These are phyloP conservation scores for Leptomonas seymouri DNA, from an alignment of 208 protist genomes.

Conservation along the genomic window DNA sequence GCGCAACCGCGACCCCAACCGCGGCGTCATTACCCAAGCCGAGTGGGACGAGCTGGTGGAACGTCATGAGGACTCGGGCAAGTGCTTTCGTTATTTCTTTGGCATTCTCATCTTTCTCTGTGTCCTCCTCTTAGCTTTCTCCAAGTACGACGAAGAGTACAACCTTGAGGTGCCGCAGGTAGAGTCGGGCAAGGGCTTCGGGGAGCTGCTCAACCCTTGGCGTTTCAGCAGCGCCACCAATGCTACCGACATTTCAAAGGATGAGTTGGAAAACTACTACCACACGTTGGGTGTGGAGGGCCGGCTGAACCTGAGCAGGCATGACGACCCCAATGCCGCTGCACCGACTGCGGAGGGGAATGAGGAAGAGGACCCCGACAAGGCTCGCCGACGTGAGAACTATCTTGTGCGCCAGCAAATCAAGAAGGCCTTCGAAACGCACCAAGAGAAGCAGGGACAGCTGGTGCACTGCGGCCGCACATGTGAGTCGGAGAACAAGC, in stretches of 20 bases:
- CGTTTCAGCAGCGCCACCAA: slow-evolving; percentile 8
- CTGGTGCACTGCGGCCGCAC: slow-evolving; percentile 79
- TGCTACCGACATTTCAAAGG: slow-evolving; percentile 4
- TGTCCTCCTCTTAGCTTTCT: slow-evolving; percentile 54
- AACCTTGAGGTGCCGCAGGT: slow-evolving; percentile 85
- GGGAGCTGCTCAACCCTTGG: slow-evolving; percentile 43
- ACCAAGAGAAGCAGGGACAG: slow-evolving; percentile 72
- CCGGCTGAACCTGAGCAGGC: slow-evolving; percentile 34
- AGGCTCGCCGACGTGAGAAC: slow-evolving; percentile 76
- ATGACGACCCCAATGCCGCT: not conserved
- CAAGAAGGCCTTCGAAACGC: slow-evolving; percentile 59
- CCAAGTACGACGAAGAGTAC: slow-evolving; percentile 89
- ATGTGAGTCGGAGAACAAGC: slow-evolving; percentile 77
- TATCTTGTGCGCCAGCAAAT: slow-evolving; percentile 79
- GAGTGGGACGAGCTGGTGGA: slow-evolving; percentile 85
- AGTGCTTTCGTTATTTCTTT: slow-evolving; percentile 69
- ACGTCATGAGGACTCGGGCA: slow-evolving; percentile 76
- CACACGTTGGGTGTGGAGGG: slow-evolving; percentile 67
- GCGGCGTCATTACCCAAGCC: slow-evolving; percentile 71
- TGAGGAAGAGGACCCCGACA: slow-evolving; percentile 42
- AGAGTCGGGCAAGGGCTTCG: slow-evolving; percentile 75
- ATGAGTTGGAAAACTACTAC: slow-evolving; percentile 78
- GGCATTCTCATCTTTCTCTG: slow-evolving; percentile 48
- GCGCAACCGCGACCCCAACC: slow-evolving; percentile 57
- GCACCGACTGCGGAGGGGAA: not conserved